These are phyloP conservation scores for Radiomyces spectabilis DNA, from an alignment of 192 early-diverging fungal species.

Conservation along the genomic window DNA sequence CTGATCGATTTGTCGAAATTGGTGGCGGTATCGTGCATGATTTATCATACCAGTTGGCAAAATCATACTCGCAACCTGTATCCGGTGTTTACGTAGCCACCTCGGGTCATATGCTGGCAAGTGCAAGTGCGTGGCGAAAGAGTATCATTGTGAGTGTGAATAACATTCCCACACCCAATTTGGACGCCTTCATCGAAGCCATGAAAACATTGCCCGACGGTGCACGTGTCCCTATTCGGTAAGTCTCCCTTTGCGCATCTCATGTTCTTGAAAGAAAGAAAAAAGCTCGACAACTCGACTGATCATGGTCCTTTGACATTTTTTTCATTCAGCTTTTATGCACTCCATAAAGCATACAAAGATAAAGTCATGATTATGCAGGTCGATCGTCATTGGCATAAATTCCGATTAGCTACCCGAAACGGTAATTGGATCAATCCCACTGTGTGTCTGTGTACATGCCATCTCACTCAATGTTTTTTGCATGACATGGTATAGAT, in stretches of 20 bases:
- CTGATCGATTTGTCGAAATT: conserved; percentile 76
- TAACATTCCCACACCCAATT: conserved; percentile 53
- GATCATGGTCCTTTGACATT: not conserved
- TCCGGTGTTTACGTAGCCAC: conserved; percentile 76
- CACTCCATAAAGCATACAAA: conserved; percentile 73
- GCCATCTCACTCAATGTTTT: not conserved
- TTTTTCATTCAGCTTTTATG: conserved; percentile 48
- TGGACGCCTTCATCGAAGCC: conserved; percentile 59
- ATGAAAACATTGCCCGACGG: conserved; percentile 58
- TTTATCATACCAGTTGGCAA: conserved; percentile 72
- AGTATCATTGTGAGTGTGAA: conserved; percentile 61
- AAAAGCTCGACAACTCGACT: not conserved
- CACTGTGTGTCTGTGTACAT: too few relatives aligned
- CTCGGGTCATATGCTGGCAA: conserved; percentile 60
- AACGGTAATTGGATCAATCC: conserved; percentile 38
- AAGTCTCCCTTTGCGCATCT: too few relatives aligned
- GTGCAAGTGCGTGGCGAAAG: conserved; percentile 60
- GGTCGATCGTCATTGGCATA: conserved; percentile 83
- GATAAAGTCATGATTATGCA: conserved; percentile 78
- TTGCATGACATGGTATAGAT: conserved; percentile 26
- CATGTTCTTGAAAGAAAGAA: not conserved
- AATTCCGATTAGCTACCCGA: conserved; percentile 68
- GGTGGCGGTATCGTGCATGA: conserved; percentile 77
- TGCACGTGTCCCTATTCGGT: conserved; percentile 45
- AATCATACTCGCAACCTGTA: conserved; percentile 59